Percentiles rank a stretch among this genome's conserved stretches.
These are phyloP conservation scores for Lachnellula subtilissima DNA, from an alignment of 2,329 filamentous ascomycete genomes.

Conservation along the genomic window DNA sequence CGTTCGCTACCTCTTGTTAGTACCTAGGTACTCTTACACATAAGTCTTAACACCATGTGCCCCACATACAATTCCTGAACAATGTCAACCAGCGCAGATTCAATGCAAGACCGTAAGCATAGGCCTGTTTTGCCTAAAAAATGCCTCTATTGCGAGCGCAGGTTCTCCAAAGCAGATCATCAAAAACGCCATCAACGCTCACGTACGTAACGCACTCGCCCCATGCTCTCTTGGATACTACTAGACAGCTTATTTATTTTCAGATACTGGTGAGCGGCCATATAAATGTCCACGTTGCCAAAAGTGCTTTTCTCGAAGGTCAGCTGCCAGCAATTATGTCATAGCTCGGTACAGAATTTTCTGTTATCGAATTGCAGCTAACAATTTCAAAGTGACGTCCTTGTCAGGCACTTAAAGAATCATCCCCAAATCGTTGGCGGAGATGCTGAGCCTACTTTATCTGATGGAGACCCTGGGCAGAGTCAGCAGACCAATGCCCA, in stretches of 20 bases:
- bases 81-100: slow-evolving; percentile 9
- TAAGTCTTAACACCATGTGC: neutral
- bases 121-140: slow-evolving; percentile 34
- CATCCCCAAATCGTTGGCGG: slow-evolving; percentile 20
- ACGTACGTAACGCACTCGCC: slow-evolving; percentile 36
- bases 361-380: neutral
- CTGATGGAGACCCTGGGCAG: slow-evolving; percentile 15
- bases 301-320: slow-evolving; percentile 52
- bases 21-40: no score
- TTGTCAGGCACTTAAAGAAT: slow-evolving; percentile 24
- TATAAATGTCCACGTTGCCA: slow-evolving; percentile 50
- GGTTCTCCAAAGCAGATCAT: slow-evolving; percentile 52
- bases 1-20: no score
- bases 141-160: slow-evolving; percentile 46
- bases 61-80: slow-evolving; percentile 2
- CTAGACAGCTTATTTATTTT: slow-evolving; percentile 18
- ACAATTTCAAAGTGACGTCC: slow-evolving; percentile 20
- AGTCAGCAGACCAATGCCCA: slow-evolving; percentile 2
- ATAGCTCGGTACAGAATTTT: slow-evolving; percentile 11
- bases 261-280: slow-evolving; percentile 50
- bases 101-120: slow-evolving; percentile 9
- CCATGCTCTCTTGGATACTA: neutral
- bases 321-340: slow-evolving; percentile 27
- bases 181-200: slow-evolving; percentile 51
- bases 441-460: slow-evolving; percentile 17